Percentiles rank a stretch among this genome's conserved stretches.
Conservation (phyloP, 345 rosid species). For the Corchorus capsularis region DNA sequence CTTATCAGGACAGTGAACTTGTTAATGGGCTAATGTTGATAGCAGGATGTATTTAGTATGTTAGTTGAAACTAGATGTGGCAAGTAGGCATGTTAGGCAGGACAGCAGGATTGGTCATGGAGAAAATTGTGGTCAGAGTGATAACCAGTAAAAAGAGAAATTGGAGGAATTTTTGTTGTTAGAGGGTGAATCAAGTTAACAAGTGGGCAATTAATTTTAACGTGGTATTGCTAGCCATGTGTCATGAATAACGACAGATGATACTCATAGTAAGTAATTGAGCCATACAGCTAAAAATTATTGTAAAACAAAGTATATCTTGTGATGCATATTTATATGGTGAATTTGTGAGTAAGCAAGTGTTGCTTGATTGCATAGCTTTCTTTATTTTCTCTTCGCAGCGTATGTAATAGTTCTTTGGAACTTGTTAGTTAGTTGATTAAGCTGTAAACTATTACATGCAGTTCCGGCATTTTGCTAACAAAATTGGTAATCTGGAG, state of each 20-base stretch:
- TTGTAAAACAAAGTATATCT: neutral
- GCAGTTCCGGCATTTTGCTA: slow-evolving; percentile 95
- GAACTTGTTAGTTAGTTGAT: neutral
- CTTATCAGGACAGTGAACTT: neutral
- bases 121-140: neutral
- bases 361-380: neutral
- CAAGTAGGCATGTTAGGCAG: neutral
- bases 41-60: neutral
- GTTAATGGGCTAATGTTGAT: neutral
- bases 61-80: neutral
- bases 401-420: neutral
- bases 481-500: slow-evolving; percentile 92
- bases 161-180: neutral
- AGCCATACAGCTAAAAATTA: neutral
- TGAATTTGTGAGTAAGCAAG: neutral
- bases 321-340: neutral
- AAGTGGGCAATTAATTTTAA: neutral
- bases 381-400: slow-evolving; percentile 5
- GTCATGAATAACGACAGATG: neutral
- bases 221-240: neutral
- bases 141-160: neutral
- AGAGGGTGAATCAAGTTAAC: neutral
- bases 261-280: neutral
- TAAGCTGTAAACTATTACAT: slow-evolving; percentile 28
- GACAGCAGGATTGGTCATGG: neutral